Base-by-base conservation (phyloP, 768 basidiomycete genomes). In the Tricholomella constricta region DNA sequence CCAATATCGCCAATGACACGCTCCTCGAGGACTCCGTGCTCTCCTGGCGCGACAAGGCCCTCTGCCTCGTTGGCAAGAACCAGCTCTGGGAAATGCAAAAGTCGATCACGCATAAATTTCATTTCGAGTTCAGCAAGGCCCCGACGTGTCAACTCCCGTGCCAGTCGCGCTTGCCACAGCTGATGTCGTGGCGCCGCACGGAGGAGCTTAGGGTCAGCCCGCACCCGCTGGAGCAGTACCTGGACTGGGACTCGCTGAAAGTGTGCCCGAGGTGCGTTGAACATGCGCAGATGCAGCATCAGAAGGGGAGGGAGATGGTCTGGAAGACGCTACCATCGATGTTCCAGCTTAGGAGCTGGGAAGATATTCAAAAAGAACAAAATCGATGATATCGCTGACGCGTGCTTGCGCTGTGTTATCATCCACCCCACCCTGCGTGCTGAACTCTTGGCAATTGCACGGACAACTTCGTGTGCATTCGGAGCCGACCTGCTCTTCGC, bases 11-110 rank as follows among this genome's bases (percentile, higher is more conserved):
- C 15, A 64, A 64, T 22, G 68, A 72, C 17, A 65, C 68, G 19
- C 63, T 77, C 9, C 58, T 77, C 19, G 57, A 64, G 6, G 70
- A 75, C 50, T 20, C 56, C 2, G 65, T 67, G 8, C 61, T 77
- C 19, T 72, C 73, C 1, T 77, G 76, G 76, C 58, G 63, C 20
- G 73, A 76, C 57, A 77, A 76, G 48, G 69, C 76, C 0, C 60
- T 76, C 2, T 75, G 73, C 48, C 62, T 77, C 0, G 72, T 67
- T 0, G 76, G 75, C 0, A 75, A 72, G 51, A 71, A 75, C 34
- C 58, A 60, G 0, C 45, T 77, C 6, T 77, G 75, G 75, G 69
- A 74, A 25, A 59, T 66, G 38, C 72, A 73, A 51, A 75, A 72
- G 56, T 65, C 60, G 5, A 23, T 55, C 4, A 73, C 75, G 0